Percentiles rank a stretch among this genome's conserved stretches.
These are phyloP conservation scores for Backusella sp. DNA, from an alignment of 192 early-diverging fungal genomes.

Conservation along the genomic window DNA sequence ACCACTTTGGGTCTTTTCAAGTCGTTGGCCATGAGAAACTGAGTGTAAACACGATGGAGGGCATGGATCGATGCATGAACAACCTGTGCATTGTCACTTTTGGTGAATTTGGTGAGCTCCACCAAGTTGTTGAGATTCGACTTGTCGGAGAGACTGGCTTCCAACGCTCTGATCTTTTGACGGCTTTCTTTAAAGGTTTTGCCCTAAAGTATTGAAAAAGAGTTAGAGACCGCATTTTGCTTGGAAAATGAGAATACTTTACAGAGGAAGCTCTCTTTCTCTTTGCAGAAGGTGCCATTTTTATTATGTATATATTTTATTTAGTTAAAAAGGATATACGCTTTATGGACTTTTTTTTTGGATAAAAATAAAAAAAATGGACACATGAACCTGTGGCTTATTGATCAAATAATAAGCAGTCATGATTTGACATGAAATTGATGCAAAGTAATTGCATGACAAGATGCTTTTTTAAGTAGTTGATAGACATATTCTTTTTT, in stretches of 20 bases:
- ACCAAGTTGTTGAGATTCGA: constrained; percentile 77
- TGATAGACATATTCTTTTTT: too few species aligned
- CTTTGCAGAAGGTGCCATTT: constrained; percentile 1
- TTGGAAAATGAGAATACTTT: neutral
- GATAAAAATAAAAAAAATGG: neutral
- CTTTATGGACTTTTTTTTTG: neutral
- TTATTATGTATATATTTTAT: neutral
- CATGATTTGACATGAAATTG: neutral
- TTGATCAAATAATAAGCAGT: neutral
- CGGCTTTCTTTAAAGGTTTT: constrained; percentile 15
- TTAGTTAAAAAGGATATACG: neutral
- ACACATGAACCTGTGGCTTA: neutral
- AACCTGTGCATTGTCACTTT: constrained; percentile 34
- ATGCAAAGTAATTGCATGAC: too few species aligned
- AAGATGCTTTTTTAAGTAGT: too few species aligned
- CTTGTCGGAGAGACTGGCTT: constrained; percentile 64
- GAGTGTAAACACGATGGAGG: constrained; percentile 67
- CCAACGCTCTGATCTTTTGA: constrained; percentile 41
- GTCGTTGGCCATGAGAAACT: constrained; percentile 46
- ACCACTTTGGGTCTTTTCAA: constrained; percentile 41
- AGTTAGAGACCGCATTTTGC: neutral
- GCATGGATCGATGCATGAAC: constrained; percentile 66
- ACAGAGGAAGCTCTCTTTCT: constrained; percentile 17
- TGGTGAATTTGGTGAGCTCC: constrained; percentile 53
- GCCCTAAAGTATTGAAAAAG: neutral